Evolutionary conservation across 192 early-diverging fungal species (phyloP), one percentile per base, ranked within the genome.

Genomic region (Diversispora eburnea): DNA sequence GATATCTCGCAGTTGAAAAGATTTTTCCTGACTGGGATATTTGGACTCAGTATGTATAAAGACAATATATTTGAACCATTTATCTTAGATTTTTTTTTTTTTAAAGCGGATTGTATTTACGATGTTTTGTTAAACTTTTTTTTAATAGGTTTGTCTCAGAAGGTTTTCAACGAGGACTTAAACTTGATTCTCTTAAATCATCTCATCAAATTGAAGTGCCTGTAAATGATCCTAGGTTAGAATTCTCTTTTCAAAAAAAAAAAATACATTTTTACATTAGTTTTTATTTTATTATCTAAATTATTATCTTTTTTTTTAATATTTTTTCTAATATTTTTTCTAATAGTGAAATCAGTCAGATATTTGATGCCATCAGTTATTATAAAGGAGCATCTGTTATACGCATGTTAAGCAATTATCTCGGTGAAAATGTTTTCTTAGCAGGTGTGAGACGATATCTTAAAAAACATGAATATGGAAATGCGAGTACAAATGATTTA

Each of bases 11-110:
- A 22, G 90, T 91, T 12, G 93, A 93, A 80, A 79, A 95, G 67
- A 80, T 95, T 66, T 97, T 93, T 86, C 97, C 97, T 33, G 94
- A 95, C 56, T 96, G 94, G 93, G 88, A 95, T 77, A 84, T 94
- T 41, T 98, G 94, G 92, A 95, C 93, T 15, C 83, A 83, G 57
- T 69, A 45, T 5, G 67, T 69, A 41, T 47, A 42, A 67, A 33
- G 25, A 33, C 25, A 33, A 33, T 33, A 33, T 33, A 33, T 33
- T 33, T 0, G 25, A 33, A 1, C 2, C 2, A 33, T 33, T 33
- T 33, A 33, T 2, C 25, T 33, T 33, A 62, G 22, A 20, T 25
- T 58, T 12, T 39, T 61, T 8, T 41, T 39, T 15, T 33, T 52
- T 8, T 20, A 8, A 13, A 47, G 22, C 55, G 3, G 17, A 19